These are phyloP conservation scores for Microsporum ferrugineum DNA, from an alignment of 2,329 filamentous ascomycete species.

Conservation along the genomic window DNA sequence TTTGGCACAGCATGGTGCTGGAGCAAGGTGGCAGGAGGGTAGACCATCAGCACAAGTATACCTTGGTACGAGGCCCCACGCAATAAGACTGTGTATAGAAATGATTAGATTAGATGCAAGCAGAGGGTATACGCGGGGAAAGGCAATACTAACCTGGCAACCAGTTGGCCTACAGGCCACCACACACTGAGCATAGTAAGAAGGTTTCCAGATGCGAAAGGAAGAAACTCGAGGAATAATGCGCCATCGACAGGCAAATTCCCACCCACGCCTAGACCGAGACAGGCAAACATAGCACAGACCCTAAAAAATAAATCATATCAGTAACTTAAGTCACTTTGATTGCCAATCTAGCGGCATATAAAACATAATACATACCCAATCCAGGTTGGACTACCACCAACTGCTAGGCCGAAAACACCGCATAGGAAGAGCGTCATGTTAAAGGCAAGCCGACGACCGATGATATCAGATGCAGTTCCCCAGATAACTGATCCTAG, in stretches of 20 bases:
- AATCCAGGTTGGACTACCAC: slow-evolving; percentile 57
- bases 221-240: slow-evolving; percentile 73
- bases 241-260: slow-evolving; percentile 71
- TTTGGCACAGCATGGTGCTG: slow-evolving; percentile 32
- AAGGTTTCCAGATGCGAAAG: slow-evolving; percentile 59
- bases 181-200: slow-evolving; percentile 72
- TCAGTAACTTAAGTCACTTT: neutral
- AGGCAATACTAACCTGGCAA: slow-evolving; percentile 39
- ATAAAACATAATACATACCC: slow-evolving; percentile 21
- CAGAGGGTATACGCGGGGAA: neutral
- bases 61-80: slow-evolving; percentile 64
- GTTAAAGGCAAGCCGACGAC: slow-evolving; percentile 72
- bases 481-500: slow-evolving; percentile 74
- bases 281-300: slow-evolving; percentile 48
- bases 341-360: neutral
- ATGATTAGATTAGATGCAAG: neutral
- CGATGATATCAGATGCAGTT: slow-evolving; percentile 63
- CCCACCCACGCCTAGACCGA: slow-evolving; percentile 61
- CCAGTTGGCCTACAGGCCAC: slow-evolving; percentile 75
- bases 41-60: slow-evolving; percentile 42
- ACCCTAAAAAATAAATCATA: slow-evolving; percentile 26
- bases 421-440: slow-evolving; percentile 63
- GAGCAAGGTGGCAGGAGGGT: slow-evolving; percentile 22
- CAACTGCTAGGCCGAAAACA: slow-evolving; percentile 60
- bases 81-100: slow-evolving; percentile 36